Evolutionary conservation across 139 green algal genomes (phyloP).

Genomic region (Haematococcus lacustris): DNA sequence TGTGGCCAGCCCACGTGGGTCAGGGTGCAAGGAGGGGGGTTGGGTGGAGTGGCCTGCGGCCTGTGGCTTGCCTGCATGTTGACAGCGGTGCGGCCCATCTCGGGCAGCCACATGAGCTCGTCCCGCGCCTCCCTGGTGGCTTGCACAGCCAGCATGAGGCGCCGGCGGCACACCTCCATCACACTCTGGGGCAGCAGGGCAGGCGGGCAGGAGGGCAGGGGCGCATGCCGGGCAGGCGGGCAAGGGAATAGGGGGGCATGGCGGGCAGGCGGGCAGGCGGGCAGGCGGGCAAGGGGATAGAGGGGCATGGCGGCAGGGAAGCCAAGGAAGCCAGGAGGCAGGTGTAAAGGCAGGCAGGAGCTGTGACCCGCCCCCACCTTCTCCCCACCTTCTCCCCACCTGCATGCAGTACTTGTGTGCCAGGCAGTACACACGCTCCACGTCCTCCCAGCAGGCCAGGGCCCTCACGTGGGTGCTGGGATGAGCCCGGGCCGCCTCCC

Average conservation of each 20-base stretch:
- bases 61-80: background rate
- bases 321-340: background rate
- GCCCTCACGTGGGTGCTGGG: background rate
- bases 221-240: no score
- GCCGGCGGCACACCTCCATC: background rate
- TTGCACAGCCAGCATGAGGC: background rate
- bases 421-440: background rate
- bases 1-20: background rate
- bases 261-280: no score
- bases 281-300: background rate
- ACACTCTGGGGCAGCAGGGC: background rate
- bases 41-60: no score
- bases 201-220: no score
- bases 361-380: background rate
- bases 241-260: no score
- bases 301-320: background rate
- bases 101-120: background rate
- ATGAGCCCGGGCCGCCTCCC: background rate
- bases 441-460: background rate
- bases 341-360: background rate
- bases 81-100: background rate
- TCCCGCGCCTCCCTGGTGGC: background rate
- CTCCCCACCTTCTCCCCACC: background rate
- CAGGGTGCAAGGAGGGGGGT: no score
- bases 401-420: constrained; percentile 1